A percentile compares a stretch with the other conserved stretches of the same genome.
These are phyloP conservation scores for Fusarium sp. DNA, from an alignment of 2,329 filamentous ascomycete species.

Conservation along the genomic window DNA sequence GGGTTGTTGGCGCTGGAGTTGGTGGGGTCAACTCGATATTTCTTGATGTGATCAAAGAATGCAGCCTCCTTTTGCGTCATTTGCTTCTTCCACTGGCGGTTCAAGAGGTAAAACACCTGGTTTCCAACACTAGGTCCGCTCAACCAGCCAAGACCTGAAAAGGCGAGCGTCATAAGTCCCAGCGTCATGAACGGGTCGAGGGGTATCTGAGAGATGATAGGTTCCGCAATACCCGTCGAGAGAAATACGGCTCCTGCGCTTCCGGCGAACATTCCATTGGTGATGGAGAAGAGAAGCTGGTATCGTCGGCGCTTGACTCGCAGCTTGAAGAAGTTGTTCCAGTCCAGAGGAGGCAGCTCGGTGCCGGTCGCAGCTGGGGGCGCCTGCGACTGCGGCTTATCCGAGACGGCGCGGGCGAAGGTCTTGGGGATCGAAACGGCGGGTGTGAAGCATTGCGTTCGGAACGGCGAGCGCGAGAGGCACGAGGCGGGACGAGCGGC, in stretches of 20 bases:
- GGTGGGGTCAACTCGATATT: slow-evolving; percentile 90
- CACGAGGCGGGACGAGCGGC: slow-evolving; percentile 36
- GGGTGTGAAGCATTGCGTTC: slow-evolving; percentile 36
- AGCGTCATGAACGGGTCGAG: slow-evolving; percentile 90
- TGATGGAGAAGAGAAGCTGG: slow-evolving; percentile 81
- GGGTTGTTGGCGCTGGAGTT: slow-evolving; percentile 92
- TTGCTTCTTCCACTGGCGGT: slow-evolving; percentile 76
- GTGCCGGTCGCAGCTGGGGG: slow-evolving; percentile 30
- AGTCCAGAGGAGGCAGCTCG: slow-evolving; percentile 68
- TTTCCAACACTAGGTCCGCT: slow-evolving; percentile 86
- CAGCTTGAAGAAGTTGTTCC: slow-evolving; percentile 93
- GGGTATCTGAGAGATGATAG: slow-evolving; percentile 77
- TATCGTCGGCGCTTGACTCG: slow-evolving; percentile 87
- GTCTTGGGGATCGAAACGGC: slow-evolving; percentile 28
- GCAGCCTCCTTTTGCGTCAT: slow-evolving; percentile 92
- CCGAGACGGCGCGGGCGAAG: slow-evolving; percentile 40
- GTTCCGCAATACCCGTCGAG: slow-evolving; percentile 78
- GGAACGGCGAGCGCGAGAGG: slow-evolving; percentile 37
- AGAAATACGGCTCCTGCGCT: slow-evolving; percentile 74
- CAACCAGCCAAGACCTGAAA: slow-evolving; percentile 87
- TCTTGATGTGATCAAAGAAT: slow-evolving; percentile 93
- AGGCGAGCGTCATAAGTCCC: slow-evolving; percentile 82
- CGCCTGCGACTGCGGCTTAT: slow-evolving; percentile 21
- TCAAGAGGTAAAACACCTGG: slow-evolving; percentile 80
- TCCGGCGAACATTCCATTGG: slow-evolving; percentile 73